Evolutionary conservation across 805 yeast genomes (phyloP), one percentile per base, ranked within the genome.

Genomic region (Yarrowia hollandica): DNA sequence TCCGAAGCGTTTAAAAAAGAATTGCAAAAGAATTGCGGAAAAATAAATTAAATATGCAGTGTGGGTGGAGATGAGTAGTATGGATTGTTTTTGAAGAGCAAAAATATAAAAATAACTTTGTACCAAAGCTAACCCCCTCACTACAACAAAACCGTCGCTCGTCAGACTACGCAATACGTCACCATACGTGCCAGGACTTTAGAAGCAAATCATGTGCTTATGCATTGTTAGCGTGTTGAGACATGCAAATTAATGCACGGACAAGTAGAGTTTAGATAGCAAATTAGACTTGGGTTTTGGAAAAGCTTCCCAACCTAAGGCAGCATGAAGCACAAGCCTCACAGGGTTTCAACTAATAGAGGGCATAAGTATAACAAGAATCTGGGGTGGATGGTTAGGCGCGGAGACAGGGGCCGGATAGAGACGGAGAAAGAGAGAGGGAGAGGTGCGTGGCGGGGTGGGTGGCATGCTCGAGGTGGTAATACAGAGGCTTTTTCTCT

Each of bases 181-280:
- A 25, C 10, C 5, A 6, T 23, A 15, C 21, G 30, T 10, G 12
- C 30, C n/a, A 5, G 12, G 48, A 44, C 52, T 28, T 44, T 44
- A 28, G 52, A 44, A 28, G 52, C 52, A 44, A 28, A 44, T 28
- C 34, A 30, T 30, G 34, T 30, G 12, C 30, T 26, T 10, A 44
- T 44, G 52, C 52, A 44, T 44, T 28, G 26, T 21, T 44, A 44
- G 52, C 18, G 52, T 30, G 52, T 44, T 44, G 52, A 30, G 52
- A 44, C 35, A 44, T 44, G 52, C 52, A 44, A 41, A 44, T 44
- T 44, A 44, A 44, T 44, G 52, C 52, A 44, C 10, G 4, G 48
- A 12, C 10, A 11, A 3, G 6, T 3, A 26, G 23, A 26, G 48
- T 41, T 25, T 7, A 41, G 48, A 41, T 41, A 41, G 48, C 33